These are phyloP conservation scores for Trichoderma atroviride DNA, from an alignment of 2,329 filamentous ascomycete species.

Conservation along the genomic window DNA sequence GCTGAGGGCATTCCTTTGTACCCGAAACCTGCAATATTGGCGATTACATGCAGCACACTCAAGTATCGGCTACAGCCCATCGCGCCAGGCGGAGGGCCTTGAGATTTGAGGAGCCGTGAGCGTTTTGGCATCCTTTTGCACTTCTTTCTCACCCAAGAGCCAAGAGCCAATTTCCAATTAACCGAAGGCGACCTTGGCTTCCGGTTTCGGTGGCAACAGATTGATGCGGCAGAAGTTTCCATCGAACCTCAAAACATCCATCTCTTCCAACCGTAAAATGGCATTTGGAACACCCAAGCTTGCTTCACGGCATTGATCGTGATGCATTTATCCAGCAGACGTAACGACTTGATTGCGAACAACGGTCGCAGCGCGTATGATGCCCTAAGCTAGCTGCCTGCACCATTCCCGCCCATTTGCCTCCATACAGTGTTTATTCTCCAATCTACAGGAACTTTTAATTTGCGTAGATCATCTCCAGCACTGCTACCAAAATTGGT, in stretches of 20 bases:
- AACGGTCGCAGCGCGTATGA: not conserved
- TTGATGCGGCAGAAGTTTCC: not conserved
- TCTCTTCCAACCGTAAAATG: too few species aligned
- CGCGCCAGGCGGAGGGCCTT: too few species aligned
- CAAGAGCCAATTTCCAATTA: constrained; percentile 19
- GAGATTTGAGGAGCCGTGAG: not conserved
- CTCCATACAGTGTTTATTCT: constrained; percentile 18
- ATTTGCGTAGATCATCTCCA: not conserved
- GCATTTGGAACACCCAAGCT: not conserved
- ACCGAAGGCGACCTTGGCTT: constrained; percentile 14
- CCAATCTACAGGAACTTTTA: not conserved
- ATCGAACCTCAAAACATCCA: not conserved
- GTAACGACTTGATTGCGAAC: not conserved
- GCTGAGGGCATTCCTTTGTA: not conserved
- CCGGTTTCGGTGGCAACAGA: constrained; percentile 6
- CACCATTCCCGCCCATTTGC: constrained; percentile 13
- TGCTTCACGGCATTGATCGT: not conserved
- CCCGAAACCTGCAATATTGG: not conserved
- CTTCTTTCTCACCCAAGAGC: constrained; percentile 16
- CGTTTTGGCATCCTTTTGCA: not conserved
- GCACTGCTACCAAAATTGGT: not conserved
- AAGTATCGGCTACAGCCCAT: not conserved
- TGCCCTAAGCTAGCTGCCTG: not conserved
- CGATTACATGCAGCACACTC: not conserved
- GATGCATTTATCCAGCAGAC: not conserved